Percentiles rank a stretch among this genome's conserved stretches.
Evolutionary conservation across 1,284 basidiomycete species (phyloP).

Genomic region (Anthracocystis panici-leucophaei): DNA sequence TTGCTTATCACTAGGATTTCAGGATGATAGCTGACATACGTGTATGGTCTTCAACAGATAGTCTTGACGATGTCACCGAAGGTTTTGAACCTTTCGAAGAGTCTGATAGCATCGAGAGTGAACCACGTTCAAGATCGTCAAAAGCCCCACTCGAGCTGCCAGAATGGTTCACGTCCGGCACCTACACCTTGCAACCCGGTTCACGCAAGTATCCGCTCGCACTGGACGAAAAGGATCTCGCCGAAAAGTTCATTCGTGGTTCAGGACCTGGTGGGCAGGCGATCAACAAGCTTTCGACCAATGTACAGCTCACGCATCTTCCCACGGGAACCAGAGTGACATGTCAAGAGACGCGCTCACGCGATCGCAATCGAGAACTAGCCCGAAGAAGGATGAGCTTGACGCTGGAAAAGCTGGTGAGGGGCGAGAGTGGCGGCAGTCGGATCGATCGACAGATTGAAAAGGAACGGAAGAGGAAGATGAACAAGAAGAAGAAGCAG

Average conservation of each 20-base stretch:
- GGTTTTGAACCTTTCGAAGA: constrained; percentile 11
- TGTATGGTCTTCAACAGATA: constrained; percentile 37
- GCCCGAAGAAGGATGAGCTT: constrained; percentile 59
- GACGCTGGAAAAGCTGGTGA: constrained; percentile 55
- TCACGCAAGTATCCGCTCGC: constrained; percentile 61
- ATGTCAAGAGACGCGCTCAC: constrained; percentile 60
- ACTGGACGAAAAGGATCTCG: constrained; percentile 60
- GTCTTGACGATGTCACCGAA: constrained; percentile 18
- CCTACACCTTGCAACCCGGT: constrained; percentile 49
- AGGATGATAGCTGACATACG: background rate
- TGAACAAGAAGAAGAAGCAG: constrained; percentile 62
- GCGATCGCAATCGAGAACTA: constrained; percentile 57
- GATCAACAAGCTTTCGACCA: constrained; percentile 66
- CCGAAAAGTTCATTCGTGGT: constrained; percentile 66
- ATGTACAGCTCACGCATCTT: constrained; percentile 58
- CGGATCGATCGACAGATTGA: constrained; percentile 52
- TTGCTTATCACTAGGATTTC: background rate
- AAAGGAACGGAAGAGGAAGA: constrained; percentile 50
- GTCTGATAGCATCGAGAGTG: too few species aligned
- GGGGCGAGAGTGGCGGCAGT: constrained; percentile 33
- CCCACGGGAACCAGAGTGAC: constrained; percentile 62
- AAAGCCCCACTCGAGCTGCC: constrained; percentile 22
- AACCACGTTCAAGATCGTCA: background rate
- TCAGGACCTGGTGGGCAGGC: constrained; percentile 67
- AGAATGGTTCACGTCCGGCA: constrained; percentile 56